phyloP scores from a whole-genome alignment of 2,329 filamentous ascomycete genomes.

The Neonectria neomacrospora region DNA sequence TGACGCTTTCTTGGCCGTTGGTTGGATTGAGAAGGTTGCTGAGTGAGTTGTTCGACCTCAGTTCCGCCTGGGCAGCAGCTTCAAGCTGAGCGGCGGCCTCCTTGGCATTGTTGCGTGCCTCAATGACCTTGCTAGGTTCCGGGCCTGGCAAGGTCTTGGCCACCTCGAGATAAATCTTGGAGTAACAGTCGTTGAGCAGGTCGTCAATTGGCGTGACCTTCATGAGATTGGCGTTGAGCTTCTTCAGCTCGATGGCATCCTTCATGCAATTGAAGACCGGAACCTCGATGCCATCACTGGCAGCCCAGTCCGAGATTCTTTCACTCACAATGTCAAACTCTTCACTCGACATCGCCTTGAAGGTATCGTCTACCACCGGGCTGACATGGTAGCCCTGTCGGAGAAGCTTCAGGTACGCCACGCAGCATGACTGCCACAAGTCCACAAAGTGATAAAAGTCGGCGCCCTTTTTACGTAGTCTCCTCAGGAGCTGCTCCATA shows the following conservation, averaged over 20 bases:
- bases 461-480: constrained; percentile 82
- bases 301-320: constrained; percentile 66
- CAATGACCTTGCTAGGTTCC: constrained; percentile 60
- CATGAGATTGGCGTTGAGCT: constrained; percentile 87
- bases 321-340: constrained; percentile 69
- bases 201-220: constrained; percentile 90
- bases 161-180: constrained; percentile 76
- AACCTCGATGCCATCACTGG: constrained; percentile 51
- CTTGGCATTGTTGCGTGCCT: constrained; percentile 56
- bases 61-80: constrained; percentile 46
- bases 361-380: constrained; percentile 62
- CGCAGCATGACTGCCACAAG: constrained; percentile 67
- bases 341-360: constrained; percentile 64
- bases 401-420: constrained; percentile 64
- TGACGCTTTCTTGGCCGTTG: constrained; percentile 52
- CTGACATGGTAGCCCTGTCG: constrained; percentile 60
- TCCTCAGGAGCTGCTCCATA: constrained; percentile 80
- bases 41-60: constrained; percentile 51
- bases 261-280: constrained; percentile 65
- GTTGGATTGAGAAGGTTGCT: constrained; percentile 57
- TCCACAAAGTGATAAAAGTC: constrained; percentile 76
- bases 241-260: constrained; percentile 69
- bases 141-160: constrained; percentile 67
- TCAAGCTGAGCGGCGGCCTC: constrained; percentile 55
- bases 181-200: constrained; percentile 91